Evolutionary conservation across 2,329 filamentous ascomycete genomes (phyloP).

Genomic region (Rhynchosporium graminicola): DNA sequence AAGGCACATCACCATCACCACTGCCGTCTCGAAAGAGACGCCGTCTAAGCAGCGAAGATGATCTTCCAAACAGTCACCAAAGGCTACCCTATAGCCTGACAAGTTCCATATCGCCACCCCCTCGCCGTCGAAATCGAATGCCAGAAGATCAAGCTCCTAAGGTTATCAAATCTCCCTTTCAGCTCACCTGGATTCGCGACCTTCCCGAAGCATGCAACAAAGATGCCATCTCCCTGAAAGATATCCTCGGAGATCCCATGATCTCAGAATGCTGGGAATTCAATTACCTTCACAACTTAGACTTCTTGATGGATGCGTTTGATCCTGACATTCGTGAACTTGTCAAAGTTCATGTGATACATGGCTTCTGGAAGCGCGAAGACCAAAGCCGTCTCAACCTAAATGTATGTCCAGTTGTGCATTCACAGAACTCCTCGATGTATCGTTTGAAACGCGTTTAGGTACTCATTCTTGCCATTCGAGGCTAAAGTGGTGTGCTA

Average conservation of each 20-base stretch:
- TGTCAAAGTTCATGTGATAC: conserved; percentile 59
- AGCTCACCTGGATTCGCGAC: conserved; percentile 58
- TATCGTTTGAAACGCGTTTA: not conserved
- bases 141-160: conserved; percentile 13
- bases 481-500: conserved; percentile 39
- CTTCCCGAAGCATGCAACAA: conserved; percentile 54
- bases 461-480: not conserved
- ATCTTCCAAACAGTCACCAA: conserved; percentile 10
- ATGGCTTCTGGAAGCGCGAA: conserved; percentile 69
- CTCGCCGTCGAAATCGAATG: conserved; percentile 26
- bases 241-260: conserved; percentile 62
- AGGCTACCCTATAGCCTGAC: conserved; percentile 26
- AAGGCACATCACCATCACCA: conserved; percentile 19
- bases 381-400: conserved; percentile 49
- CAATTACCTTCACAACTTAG: conserved; percentile 56
- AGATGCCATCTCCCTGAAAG: conserved; percentile 55
- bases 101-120: conserved; percentile 38
- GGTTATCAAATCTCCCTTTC: conserved; percentile 52
- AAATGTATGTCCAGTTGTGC: conserved; percentile 46
- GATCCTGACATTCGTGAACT: conserved; percentile 55
- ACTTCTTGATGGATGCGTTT: conserved; percentile 58
- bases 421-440: not conserved
- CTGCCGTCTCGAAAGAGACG: conserved; percentile 35
- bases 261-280: conserved; percentile 57
- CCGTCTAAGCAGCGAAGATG: conserved; percentile 26